Percentiles rank a stretch among this genome's conserved stretches.
Evolutionary conservation across 2,329 filamentous ascomycete genomes (phyloP).

Genomic region (Corinectria fuckeliana): DNA sequence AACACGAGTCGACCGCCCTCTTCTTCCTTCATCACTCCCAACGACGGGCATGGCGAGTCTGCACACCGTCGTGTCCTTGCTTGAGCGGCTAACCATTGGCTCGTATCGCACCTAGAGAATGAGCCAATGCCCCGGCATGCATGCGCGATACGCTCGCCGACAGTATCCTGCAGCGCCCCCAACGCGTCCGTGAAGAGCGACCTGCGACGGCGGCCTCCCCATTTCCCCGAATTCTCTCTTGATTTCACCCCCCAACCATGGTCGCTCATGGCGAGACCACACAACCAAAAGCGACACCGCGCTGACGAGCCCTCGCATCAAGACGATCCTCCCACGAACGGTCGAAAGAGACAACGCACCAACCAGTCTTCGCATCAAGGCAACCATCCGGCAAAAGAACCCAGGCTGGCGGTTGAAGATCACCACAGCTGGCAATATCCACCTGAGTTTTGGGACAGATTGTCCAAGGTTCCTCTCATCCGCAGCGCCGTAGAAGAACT

Average conservation of each 20-base stretch:
- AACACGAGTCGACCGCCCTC: too few species aligned
- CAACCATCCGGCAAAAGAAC: not conserved
- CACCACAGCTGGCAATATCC: too few species aligned
- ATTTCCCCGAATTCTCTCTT: conserved; percentile 3
- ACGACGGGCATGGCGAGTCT: too few species aligned
- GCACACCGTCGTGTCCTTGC: too few species aligned
- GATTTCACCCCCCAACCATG: not conserved
- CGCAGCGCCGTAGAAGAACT: conserved; percentile 15
- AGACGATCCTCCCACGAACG: not conserved
- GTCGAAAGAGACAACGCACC: not conserved
- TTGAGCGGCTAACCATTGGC: too few species aligned
- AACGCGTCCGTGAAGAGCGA: not conserved
- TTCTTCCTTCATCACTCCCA: too few species aligned
- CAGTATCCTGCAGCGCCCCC: too few species aligned
- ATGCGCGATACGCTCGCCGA: too few species aligned
- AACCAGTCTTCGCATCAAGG: not conserved
- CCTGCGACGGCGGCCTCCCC: not conserved
- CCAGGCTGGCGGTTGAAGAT: not conserved
- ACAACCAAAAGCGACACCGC: conserved; percentile 1
- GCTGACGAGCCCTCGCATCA: conserved; percentile 1
- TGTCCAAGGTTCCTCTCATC: conserved; percentile 10
- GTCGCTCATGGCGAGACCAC: conserved; percentile 2
- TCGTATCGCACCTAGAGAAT: too few species aligned
- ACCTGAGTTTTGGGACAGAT: conserved; percentile 15
- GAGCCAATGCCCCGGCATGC: too few species aligned